phyloP scores from a whole-genome alignment of 768 basidiomycete species.

The Boletus eberwhitei region DNA sequence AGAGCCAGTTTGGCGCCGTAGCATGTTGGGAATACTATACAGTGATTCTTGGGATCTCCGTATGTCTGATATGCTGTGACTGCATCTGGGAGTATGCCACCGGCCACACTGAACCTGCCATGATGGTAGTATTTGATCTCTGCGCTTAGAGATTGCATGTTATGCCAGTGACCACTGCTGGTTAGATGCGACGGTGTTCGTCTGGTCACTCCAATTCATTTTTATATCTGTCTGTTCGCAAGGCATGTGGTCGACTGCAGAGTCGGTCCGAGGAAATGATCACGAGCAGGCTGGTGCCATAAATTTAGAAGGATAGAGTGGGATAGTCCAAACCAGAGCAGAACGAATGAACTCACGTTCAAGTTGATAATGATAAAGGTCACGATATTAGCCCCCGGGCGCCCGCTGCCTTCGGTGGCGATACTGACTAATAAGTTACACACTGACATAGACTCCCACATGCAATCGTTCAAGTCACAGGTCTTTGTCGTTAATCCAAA shows the following conservation, averaged over 20 bases:
- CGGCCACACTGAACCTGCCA: conserved; percentile 50
- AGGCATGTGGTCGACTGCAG: neutral
- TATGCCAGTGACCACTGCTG: neutral
- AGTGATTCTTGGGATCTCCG: conserved; percentile 50
- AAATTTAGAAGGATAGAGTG: conserved; percentile 1
- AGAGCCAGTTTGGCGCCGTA: conserved; percentile 50
- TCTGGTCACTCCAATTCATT: neutral
- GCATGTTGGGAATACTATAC: conserved; percentile 58
- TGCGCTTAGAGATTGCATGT: conserved; percentile 12
- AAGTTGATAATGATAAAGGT: too few relatives aligned
- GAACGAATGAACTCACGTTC: too few relatives aligned
- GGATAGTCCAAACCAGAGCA: neutral
- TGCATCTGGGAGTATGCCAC: conserved; percentile 54
- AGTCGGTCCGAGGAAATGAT: neutral
- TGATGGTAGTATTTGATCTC: conserved; percentile 49
- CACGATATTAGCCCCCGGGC: too few relatives aligned
- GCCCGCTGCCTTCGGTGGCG: too few relatives aligned
- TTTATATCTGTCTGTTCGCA: conserved; percentile 3
- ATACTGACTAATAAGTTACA: too few relatives aligned
- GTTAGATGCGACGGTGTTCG: neutral
- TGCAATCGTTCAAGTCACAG: too few relatives aligned
- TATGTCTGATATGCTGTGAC: conserved; percentile 58
- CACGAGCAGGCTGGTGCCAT: neutral
- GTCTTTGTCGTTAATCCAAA: too few relatives aligned
- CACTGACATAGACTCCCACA: too few relatives aligned